These are phyloP conservation scores for Ogataea paraovalis DNA, from an alignment of 805 yeast species.

Conservation along the genomic window DNA sequence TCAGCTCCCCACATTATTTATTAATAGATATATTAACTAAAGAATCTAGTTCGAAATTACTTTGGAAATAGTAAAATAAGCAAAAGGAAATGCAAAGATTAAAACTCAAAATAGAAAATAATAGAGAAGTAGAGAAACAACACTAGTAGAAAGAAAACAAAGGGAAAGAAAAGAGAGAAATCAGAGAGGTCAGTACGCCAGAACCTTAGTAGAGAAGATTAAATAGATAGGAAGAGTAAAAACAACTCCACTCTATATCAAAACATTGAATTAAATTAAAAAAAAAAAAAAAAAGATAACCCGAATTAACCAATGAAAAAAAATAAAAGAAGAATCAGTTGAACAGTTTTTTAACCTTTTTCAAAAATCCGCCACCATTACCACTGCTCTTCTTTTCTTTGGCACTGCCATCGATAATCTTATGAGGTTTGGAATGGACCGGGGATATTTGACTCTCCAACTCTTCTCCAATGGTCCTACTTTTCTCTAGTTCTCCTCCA, in stretches of 20 bases:
- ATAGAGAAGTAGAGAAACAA: too few species aligned
- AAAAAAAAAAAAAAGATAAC: background rate
- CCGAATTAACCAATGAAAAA: background rate
- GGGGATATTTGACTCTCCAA: slow-evolving; percentile 41
- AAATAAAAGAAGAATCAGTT: background rate
- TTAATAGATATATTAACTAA: background rate
- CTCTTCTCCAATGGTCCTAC: slow-evolving; percentile 18
- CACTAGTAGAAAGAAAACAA: too few species aligned
- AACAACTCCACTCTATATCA: too few species aligned
- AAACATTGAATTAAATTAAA: background rate
- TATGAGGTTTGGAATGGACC: slow-evolving; percentile 17
- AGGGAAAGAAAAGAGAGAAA: too few species aligned
- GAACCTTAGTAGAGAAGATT: background rate
- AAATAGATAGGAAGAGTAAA: background rate
- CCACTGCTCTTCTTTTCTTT: slow-evolving; percentile 4
- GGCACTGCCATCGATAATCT: background rate
- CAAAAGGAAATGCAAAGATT: too few species aligned
- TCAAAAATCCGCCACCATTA: slow-evolving; percentile 10
- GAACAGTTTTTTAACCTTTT: slow-evolving; percentile 20
- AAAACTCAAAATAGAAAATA: too few species aligned
- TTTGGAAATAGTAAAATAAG: too few species aligned
- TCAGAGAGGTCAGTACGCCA: too few species aligned
- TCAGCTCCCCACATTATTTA: background rate
- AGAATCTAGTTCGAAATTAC: too few species aligned
- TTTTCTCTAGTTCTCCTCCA: slow-evolving; percentile 9